A percentile compares a stretch with the other conserved stretches of the same genome.
Conservation (phyloP, 306 rosid genomes). For the Quercus gilva region DNA sequence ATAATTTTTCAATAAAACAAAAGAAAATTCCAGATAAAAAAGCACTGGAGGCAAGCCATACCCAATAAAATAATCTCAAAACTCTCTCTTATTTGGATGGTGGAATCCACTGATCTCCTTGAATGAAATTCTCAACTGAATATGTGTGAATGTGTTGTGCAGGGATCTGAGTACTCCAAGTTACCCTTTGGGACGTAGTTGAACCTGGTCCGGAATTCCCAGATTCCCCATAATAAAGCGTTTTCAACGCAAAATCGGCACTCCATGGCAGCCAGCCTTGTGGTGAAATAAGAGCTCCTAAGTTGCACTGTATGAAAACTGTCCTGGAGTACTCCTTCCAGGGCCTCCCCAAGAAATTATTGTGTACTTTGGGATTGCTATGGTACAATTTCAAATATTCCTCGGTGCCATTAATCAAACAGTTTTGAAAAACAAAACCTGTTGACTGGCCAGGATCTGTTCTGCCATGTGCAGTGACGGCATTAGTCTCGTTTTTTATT, state of each 20-base stretch:
- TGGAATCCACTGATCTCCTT: conserved; percentile 66
- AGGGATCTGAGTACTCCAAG: conserved; percentile 64
- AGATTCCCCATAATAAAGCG: conserved; percentile 77
- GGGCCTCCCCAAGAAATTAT: conserved; percentile 88
- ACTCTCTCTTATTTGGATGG: conserved; percentile 13
- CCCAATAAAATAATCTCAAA: too few relatives aligned
- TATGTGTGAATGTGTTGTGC: conserved; percentile 43
- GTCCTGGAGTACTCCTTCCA: conserved; percentile 89
- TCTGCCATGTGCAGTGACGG: conserved; percentile 78
- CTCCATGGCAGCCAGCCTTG: conserved; percentile 82
- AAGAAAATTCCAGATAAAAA: too few relatives aligned
- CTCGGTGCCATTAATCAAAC: conserved; percentile 65
- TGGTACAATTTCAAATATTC: conserved; percentile 59
- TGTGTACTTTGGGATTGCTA: conserved; percentile 69
- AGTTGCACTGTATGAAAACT: conserved; percentile 41
- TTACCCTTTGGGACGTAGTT: conserved; percentile 40
- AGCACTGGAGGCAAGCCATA: accelerated
- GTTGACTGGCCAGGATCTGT: conserved; percentile 80
- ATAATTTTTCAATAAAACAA: accelerated
- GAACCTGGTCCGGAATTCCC: conserved; percentile 55
- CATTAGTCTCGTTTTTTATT: background rate
- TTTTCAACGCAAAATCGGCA: conserved; percentile 55
- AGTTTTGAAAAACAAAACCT: conserved; percentile 72
- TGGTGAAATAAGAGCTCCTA: conserved; percentile 47
- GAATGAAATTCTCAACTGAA: conserved; percentile 77